Evolutionary conservation across 306 rosid genomes (phyloP).

Genomic region (Calophaca sinica): DNA sequence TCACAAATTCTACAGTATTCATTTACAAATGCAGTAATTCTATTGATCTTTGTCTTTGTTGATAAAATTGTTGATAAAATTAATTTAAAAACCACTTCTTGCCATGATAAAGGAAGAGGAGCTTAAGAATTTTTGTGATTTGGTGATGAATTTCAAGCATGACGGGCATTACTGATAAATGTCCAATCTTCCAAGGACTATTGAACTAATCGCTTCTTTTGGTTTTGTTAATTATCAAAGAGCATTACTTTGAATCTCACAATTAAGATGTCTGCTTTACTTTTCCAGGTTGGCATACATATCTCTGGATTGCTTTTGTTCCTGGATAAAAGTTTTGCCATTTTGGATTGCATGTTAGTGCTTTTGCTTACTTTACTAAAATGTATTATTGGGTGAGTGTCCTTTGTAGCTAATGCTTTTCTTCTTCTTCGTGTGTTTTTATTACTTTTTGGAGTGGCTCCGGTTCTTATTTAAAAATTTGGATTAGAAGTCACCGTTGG

Average conservation of each 20-base stretch:
- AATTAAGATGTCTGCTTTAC: constrained; percentile 31
- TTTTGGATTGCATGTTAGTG: background rate
- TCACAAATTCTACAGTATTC: too few relatives aligned
- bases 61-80: background rate
- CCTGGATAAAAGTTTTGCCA: constrained; percentile 38
- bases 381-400: too few relatives aligned
- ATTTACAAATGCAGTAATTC: constrained; percentile 18
- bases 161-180: background rate
- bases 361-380: too few relatives aligned
- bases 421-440: too few relatives aligned
- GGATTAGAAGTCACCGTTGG: too few relatives aligned
- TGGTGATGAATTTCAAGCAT: constrained; percentile 41
- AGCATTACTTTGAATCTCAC: constrained; percentile 27
- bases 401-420: too few relatives aligned
- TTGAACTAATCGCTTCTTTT: too few relatives aligned
- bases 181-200: background rate
- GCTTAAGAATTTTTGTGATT: background rate
- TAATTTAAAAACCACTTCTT: constrained; percentile 22
- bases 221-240: background rate
- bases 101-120: background rate
- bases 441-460: too few relatives aligned
- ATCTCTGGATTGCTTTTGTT: constrained; percentile 93
- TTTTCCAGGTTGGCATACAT: constrained; percentile 90
- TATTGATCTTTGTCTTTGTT: constrained; percentile 13
- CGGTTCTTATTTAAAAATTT: too few relatives aligned